phyloP scores from a whole-genome alignment of 176 grass and related monocot species.

The Tillandsia leiboldiana region DNA sequence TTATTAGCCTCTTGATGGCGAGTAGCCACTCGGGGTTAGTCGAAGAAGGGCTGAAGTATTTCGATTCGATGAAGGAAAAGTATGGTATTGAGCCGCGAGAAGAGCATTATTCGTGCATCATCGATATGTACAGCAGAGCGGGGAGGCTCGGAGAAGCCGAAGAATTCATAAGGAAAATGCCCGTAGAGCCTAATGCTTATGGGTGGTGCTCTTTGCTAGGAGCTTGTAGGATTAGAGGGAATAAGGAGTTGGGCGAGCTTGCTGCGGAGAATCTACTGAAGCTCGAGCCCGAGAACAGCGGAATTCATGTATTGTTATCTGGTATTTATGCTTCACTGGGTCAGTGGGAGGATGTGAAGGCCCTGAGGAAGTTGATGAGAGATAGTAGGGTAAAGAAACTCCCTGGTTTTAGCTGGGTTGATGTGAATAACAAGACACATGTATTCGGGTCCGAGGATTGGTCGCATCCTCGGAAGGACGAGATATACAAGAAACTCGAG shows the following conservation, averaged over 20 bases:
- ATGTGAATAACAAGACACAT: slow-evolving; percentile 47
- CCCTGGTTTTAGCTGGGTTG: slow-evolving; percentile 54
- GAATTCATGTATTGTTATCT: slow-evolving; percentile 51
- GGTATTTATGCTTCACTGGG: slow-evolving; percentile 52
- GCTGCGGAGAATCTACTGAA: slow-evolving; percentile 53
- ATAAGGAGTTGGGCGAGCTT: slow-evolving; percentile 46
- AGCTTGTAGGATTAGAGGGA: slow-evolving; percentile 52
- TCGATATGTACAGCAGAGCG: slow-evolving; percentile 60
- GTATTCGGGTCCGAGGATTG: slow-evolving; percentile 40
- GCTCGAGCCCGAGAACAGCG: slow-evolving; percentile 48
- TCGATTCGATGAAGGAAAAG: slow-evolving; percentile 44
- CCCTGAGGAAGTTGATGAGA: slow-evolving; percentile 48
- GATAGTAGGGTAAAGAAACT: slow-evolving; percentile 53
- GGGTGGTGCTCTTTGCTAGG: slow-evolving; percentile 59
- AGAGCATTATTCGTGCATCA: slow-evolving; percentile 58
- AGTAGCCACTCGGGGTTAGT: slow-evolving; percentile 60
- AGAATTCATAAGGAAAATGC: slow-evolving; percentile 49
- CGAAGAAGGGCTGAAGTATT: slow-evolving; percentile 42
- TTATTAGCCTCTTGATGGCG: slow-evolving; percentile 53
- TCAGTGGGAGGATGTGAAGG: slow-evolving; percentile 57
- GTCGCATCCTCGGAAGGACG: slow-evolving; percentile 34
- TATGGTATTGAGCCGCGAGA: slow-evolving; percentile 39
- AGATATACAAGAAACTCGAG: slow-evolving; percentile 54
- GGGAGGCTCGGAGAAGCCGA: slow-evolving; percentile 50
- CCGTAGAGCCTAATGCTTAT: slow-evolving; percentile 46